Base-by-base conservation (phyloP, 1,284 basidiomycete species). In the Sanghuangporus sanghuang region DNA sequence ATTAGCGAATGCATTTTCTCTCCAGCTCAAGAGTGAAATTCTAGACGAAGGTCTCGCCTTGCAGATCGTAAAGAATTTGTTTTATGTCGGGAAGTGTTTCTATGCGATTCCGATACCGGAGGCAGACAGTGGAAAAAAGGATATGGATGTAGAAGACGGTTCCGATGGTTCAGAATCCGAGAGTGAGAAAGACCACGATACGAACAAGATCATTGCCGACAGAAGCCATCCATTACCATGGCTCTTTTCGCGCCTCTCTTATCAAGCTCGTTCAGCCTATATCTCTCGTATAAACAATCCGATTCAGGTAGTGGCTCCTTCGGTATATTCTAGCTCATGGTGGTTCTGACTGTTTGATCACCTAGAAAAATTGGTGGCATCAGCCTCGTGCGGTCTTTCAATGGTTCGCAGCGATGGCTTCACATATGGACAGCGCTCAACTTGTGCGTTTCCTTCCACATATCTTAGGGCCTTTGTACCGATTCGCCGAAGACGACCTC, bases 181-280 rank as follows among this genome's bases (percentile, higher is more conserved):
- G 6, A 69, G 69, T 39, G 71, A 68, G 21, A 67, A 68, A n/a
- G 71, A 75, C 39, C 75, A 75, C 8, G 75, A 72, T 11, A 71
- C 74, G 14, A 73, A 71, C 21, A 74, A 69, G 16, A 72, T 70
- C 18, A 66, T 68, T 56, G 73, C 68, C 23, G 67, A 71, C n/a
- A 73, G 74, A 32, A 32, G 27, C 6, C 86, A 90, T 68, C 90
- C 89, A 0, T 78, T 98, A 1, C 85, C 92, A 0, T 98, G 96
- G 95, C 76, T 98, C 48, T 98, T 98, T 79, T 95, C 94, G 18
- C 92, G 92, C 68, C 79, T 98, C 50, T 98, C 96, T 0, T 96
- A 93, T 76, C 90, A 96, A 72, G 85, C 90, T 14, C 83, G 85
- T 18, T 89, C 88, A 6, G 86, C 88, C 3, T 84, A 90, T 70